These are phyloP conservation scores for Claviceps quebecensis DNA, from an alignment of 2,329 filamentous ascomycete genomes.

Conservation along the genomic window DNA sequence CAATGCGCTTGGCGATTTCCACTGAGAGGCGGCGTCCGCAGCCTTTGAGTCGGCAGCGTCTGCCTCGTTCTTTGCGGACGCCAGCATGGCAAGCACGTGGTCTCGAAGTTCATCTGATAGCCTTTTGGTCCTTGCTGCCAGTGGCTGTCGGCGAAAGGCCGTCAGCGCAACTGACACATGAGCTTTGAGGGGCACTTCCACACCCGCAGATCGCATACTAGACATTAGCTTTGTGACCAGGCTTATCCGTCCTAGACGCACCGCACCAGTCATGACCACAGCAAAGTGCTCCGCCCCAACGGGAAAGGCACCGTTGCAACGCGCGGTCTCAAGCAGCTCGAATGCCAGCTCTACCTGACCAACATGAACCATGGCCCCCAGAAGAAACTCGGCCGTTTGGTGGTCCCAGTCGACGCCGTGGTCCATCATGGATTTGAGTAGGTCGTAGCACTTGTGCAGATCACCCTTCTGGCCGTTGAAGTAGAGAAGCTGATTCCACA, in stretches of 20 bases:
- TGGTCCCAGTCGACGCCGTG: conserved; percentile 32
- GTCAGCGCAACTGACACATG: conserved; percentile 30
- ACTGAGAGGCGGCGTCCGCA: neutral
- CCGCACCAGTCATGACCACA: conserved; percentile 37
- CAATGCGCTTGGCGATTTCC: conserved; percentile 9
- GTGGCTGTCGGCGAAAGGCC: conserved; percentile 14
- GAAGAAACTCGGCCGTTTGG: conserved; percentile 35
- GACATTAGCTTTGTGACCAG: conserved; percentile 27
- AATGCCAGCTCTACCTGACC: conserved; percentile 36
- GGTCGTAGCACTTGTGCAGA: conserved; percentile 31
- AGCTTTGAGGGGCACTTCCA: conserved; percentile 28
- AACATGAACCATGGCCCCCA: conserved; percentile 34
- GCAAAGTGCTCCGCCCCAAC: conserved; percentile 35
- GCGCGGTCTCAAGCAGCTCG: conserved; percentile 29
- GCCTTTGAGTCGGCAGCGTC: neutral
- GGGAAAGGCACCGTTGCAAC: conserved; percentile 29
- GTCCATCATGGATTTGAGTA: conserved; percentile 35
- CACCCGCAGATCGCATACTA: conserved; percentile 28
- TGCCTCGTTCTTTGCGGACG: neutral
- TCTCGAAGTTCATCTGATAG: conserved; percentile 17
- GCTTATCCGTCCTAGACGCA: conserved; percentile 29
- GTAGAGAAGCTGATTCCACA: conserved; percentile 69
- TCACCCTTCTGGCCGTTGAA: conserved; percentile 51
- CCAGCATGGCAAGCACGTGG: conserved; percentile 14
- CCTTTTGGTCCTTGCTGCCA: conserved; percentile 12